Conservation (phyloP, 495 filamentous ascomycete species). For the Daldinia vernicosa region DNA sequence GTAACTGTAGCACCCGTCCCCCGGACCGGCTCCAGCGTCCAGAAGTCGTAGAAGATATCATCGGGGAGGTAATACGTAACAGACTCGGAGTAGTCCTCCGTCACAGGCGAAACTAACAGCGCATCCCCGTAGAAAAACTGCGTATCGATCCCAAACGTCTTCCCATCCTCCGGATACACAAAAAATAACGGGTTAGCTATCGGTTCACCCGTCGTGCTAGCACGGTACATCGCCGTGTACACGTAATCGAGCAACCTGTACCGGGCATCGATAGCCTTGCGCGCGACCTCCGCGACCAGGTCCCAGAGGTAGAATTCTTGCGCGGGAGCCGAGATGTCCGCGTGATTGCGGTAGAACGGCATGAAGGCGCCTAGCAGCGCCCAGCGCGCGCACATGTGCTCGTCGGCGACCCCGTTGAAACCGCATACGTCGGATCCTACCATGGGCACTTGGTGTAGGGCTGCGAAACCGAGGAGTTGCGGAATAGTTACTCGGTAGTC, state of each 20-base stretch:
- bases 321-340: conserved; percentile 44
- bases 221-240: conserved; percentile 70
- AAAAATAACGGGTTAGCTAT: conserved; percentile 75
- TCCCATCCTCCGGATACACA: conserved; percentile 70
- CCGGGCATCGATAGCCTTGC: conserved; percentile 72
- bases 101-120: conserved; percentile 76
- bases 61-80: conserved; percentile 77
- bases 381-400: conserved; percentile 84
- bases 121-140: conserved; percentile 80
- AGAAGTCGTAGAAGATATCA: conserved; percentile 81
- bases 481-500: conserved; percentile 76
- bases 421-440: conserved; percentile 90
- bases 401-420: conserved; percentile 74
- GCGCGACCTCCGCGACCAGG: conserved; percentile 69
- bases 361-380: conserved; percentile 78
- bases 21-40: conserved; percentile 63
- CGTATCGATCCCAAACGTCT: conserved; percentile 66
- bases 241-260: conserved; percentile 76
- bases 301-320: conserved; percentile 85
- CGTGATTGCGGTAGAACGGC: conserved; percentile 86
- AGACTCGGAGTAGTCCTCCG: conserved; percentile 65
- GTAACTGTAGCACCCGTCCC: conserved; percentile 63
- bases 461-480: conserved; percentile 74
- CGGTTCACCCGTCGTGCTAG: conserved; percentile 69
- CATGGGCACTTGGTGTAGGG: conserved; percentile 84